Evolutionary conservation across 768 basidiomycete species (phyloP).

Genomic region (Lactifluus volemus): DNA sequence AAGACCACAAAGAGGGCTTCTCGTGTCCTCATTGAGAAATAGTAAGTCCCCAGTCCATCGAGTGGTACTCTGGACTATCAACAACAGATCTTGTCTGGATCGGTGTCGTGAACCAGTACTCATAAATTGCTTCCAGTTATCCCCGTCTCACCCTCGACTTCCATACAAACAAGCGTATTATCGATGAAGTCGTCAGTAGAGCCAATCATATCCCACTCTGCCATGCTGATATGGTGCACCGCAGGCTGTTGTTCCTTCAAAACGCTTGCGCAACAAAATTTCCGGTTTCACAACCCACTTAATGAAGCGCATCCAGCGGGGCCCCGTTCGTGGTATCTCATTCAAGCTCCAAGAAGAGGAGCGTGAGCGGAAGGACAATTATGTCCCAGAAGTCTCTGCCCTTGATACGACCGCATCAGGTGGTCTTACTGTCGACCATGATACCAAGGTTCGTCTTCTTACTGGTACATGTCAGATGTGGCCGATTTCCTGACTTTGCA

Average conservation of each 20-base stretch:
- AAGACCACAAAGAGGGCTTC: slow-evolving; percentile 99
- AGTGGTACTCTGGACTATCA: neutral
- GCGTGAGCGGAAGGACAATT: slow-evolving; percentile 98
- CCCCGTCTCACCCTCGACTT: slow-evolving; percentile 98
- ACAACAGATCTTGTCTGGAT: neutral
- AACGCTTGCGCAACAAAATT: slow-evolving; percentile 99
- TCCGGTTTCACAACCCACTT: slow-evolving; percentile 99
- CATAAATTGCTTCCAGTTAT: slow-evolving; percentile 49
- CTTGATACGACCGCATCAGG: slow-evolving; percentile 61
- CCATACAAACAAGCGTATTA: slow-evolving; percentile 99
- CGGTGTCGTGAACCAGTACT: neutral
- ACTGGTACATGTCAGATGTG: neutral
- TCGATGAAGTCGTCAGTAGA: slow-evolving; percentile 84
- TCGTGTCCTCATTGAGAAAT: slow-evolving; percentile 98
- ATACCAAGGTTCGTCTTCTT: slow-evolving; percentile 71
- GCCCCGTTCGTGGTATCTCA: slow-evolving; percentile 98
- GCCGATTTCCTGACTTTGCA: neutral
- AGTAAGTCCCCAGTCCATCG: slow-evolving; percentile 43
- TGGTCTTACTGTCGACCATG: slow-evolving; percentile 81
- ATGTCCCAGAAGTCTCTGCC: slow-evolving; percentile 96
- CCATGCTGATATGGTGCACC: neutral
- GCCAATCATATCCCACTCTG: slow-evolving; percentile 4
- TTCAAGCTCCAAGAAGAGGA: slow-evolving; percentile 99
- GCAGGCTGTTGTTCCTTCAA: slow-evolving; percentile 90
- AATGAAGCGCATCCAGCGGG: slow-evolving; percentile 99